Base-by-base conservation (phyloP, 2,329 filamentous ascomycete genomes). In the Hirsutella thompsonii region DNA sequence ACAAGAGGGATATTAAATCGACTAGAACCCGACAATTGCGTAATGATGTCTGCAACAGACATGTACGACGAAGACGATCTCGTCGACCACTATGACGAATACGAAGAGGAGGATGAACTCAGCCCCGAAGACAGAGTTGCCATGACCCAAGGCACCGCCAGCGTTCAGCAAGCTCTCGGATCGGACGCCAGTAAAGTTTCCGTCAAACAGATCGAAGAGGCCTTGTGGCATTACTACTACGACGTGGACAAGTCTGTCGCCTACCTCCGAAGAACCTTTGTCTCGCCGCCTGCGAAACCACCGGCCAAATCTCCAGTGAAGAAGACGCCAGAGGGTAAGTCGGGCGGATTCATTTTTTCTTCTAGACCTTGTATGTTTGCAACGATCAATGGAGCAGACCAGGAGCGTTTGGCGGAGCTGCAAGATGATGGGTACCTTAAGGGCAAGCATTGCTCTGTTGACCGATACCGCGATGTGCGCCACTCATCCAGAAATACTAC, bases 151-250 rank as follows among this genome's bases (percentile, higher is more conserved):
- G 81, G 79, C 39, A 86, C 81, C 1, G 66, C 70, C 32, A 70
- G 80, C 47, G 82, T 93, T 29, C 72, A 76, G 44, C 68, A 69
- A 46, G 70, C 72, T 8, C 67, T 94, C n/a, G 81, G 78, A 6
- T 59, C 64, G 9, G 68, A 75, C 45, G 67, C 70, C 26, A 63
- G 63, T 47, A 77, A 74, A 46, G 69, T 81, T 51, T 73, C 69
- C 29, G 63, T 59, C 36, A 59, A 55, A 30, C 82, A 94, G 55
- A 90, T 95, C 46, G 79, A 94, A 57, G 90, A 96, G 46, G 76
- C 89, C 0, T 63, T 98, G 14, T 96, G 88, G 87, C 79, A 98
- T 61, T 95, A 95, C 61, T 96, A 90, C 59, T 96, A 89, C 57
- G 89, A 98, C 53, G 70, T 94, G 23, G 82, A 79, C 43, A 94